A percentile compares a stretch with the other conserved stretches of the same genome.
Conservation (phyloP, 352 stramenopile species). For the Paralagenidium karlingii region DNA sequence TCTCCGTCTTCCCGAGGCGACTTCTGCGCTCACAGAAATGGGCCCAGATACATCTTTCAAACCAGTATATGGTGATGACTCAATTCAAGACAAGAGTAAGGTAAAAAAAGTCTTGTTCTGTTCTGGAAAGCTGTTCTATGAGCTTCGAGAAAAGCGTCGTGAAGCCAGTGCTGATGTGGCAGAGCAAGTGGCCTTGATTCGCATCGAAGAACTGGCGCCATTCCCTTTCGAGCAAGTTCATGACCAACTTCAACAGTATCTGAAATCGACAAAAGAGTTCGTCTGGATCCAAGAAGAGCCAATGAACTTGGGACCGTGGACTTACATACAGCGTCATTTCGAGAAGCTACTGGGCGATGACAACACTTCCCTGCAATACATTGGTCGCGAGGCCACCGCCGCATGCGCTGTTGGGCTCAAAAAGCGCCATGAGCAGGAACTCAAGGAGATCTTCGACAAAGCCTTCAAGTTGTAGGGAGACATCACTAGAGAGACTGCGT, state of each 20-base stretch:
- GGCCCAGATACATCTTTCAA: conserved; percentile 43
- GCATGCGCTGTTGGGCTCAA: conserved; percentile 58
- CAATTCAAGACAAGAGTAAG: conserved; percentile 22
- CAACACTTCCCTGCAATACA: conserved; percentile 47
- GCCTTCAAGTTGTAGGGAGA: too few species aligned
- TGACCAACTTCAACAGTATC: conserved; percentile 32
- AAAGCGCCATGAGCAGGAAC: conserved; percentile 52
- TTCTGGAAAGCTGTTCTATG: conserved; percentile 81
- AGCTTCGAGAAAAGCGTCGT: conserved; percentile 48
- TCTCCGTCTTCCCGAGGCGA: conserved; percentile 48
- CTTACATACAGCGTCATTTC: conserved; percentile 50
- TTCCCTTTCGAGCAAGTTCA: conserved; percentile 68
- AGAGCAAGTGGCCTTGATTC: conserved; percentile 48
- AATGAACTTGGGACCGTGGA: conserved; percentile 69
- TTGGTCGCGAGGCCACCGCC: conserved; percentile 57
- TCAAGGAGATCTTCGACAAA: conserved; percentile 45
- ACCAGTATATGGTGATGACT: conserved; percentile 45
- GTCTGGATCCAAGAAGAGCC: conserved; percentile 78
- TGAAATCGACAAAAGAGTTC: conserved; percentile 20
- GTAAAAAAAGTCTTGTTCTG: conserved; percentile 69
- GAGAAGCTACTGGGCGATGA: conserved; percentile 47
- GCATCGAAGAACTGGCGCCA: conserved; percentile 74
- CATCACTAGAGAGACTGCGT: too few species aligned
- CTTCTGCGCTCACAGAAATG: conserved; percentile 50
- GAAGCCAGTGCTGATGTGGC: conserved; percentile 9